These are phyloP conservation scores for Ceratobasidium sp. DNA, from an alignment of 1,284 basidiomycete genomes.

Conservation along the genomic window DNA sequence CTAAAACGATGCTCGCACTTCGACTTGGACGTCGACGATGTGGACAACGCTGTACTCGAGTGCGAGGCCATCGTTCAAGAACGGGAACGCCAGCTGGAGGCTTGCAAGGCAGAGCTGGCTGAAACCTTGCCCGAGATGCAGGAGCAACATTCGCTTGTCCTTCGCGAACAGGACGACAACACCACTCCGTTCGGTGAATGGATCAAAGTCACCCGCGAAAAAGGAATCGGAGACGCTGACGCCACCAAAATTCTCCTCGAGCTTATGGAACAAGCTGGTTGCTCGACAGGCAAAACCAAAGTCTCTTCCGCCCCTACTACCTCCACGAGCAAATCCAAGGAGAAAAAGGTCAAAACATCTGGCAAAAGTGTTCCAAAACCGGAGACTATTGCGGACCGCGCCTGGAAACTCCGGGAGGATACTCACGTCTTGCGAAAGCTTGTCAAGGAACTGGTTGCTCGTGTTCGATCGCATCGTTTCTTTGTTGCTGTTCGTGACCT, in stretches of 20 bases:
- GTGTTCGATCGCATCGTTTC: slow-evolving; percentile 87
- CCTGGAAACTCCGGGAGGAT: slow-evolving; percentile 86
- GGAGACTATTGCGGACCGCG: slow-evolving; percentile 55
- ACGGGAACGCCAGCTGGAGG: slow-evolving; percentile 77
- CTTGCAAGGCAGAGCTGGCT: slow-evolving; percentile 76
- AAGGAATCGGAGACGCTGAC: slow-evolving; percentile 75
- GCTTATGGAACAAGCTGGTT: slow-evolving; percentile 58
- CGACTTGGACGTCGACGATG: slow-evolving; percentile 77
- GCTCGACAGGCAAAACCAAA: slow-evolving; percentile 37
- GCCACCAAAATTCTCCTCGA: slow-evolving; percentile 66
- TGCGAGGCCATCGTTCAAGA: slow-evolving; percentile 90
- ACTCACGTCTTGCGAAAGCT: slow-evolving; percentile 84
- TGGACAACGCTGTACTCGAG: slow-evolving; percentile 84
- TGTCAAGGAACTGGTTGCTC: slow-evolving; percentile 86
- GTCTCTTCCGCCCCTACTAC: slow-evolving; percentile 34
- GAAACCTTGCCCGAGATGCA: slow-evolving; percentile 35
- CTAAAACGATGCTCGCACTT: slow-evolving; percentile 95
- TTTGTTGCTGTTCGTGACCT: slow-evolving; percentile 89
- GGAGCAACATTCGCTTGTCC: slow-evolving; percentile 21
- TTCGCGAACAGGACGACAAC: slow-evolving; percentile 36
- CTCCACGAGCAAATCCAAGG: slow-evolving; percentile 43
- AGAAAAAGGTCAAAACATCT: slow-evolving; percentile 49
- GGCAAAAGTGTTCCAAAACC: slow-evolving; percentile 42
- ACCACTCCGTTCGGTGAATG: slow-evolving; percentile 57
- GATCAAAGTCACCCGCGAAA: slow-evolving; percentile 69